Evolutionary conservation across 768 basidiomycete genomes (phyloP).

Genomic region (Plicaturopsis crispa): DNA sequence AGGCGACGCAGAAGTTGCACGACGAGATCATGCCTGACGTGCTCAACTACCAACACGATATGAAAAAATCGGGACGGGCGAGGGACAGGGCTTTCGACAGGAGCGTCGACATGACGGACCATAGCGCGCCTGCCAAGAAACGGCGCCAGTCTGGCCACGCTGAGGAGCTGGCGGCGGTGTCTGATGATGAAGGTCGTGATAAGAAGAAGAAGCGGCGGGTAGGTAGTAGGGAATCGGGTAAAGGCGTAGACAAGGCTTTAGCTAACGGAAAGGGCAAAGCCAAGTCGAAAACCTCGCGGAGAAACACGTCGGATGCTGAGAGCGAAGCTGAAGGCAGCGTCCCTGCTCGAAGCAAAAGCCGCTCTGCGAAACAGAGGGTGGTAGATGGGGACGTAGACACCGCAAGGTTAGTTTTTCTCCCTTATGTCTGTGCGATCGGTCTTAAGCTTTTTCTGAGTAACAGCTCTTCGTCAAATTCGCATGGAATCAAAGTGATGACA

Average conservation of each 20-base stretch:
- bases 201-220: no score
- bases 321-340: constrained; percentile 5
- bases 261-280: constrained; percentile 8
- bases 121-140: constrained; percentile 5
- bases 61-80: constrained; percentile 33
- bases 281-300: constrained; percentile 14
- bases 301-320: constrained; percentile 11
- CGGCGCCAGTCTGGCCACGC: constrained; percentile 6
- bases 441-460: no score
- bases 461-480: not conserved
- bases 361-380: constrained; percentile 3
- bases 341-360: not conserved
- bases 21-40: constrained; percentile 73
- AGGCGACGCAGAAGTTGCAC: constrained; percentile 35
- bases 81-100: constrained; percentile 17
- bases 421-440: no score
- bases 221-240: constrained; percentile 7
- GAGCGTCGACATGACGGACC: constrained; percentile 14
- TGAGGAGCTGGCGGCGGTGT: no score
- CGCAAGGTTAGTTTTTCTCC: no score
- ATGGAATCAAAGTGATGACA: constrained; percentile 48
- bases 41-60: constrained; percentile 59
- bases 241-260: constrained; percentile 6
- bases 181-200: no score
- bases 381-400: not conserved